These are phyloP conservation scores for Fusarium marasasianum DNA, from an alignment of 2,329 filamentous ascomycete genomes.

Conservation along the genomic window DNA sequence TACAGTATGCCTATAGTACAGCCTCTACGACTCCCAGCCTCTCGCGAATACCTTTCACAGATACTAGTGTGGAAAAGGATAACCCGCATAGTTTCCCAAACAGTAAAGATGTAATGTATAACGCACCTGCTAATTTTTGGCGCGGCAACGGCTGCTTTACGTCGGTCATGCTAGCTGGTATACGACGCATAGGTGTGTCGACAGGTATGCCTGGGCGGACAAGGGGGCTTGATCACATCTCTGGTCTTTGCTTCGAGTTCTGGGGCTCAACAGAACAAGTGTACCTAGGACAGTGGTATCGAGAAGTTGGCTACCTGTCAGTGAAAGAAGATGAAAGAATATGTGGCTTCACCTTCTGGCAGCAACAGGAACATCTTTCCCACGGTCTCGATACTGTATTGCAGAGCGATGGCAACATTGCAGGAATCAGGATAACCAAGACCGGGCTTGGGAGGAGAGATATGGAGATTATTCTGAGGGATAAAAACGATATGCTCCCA, in stretches of 20 bases:
- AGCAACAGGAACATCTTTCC: background rate
- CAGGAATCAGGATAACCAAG: background rate
- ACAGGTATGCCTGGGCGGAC: background rate
- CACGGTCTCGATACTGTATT: too few species aligned
- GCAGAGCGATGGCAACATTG: background rate
- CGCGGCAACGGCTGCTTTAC: background rate
- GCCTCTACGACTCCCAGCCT: too few species aligned
- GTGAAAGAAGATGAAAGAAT: background rate
- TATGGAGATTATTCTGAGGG: background rate
- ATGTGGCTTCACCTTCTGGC: background rate
- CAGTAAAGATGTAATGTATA: too few species aligned
- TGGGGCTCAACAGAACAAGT: background rate
- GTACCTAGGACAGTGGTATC: background rate
- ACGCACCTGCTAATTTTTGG: too few species aligned
- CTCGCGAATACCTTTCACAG: too few species aligned
- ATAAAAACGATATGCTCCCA: background rate
- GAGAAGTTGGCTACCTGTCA: background rate
- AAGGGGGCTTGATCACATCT: background rate
- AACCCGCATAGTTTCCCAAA: background rate
- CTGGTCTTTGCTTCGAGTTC: background rate
- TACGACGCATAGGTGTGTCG: background rate
- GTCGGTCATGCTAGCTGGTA: rapidly evolving
- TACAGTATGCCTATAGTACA: too few species aligned
- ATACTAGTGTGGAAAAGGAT: background rate
- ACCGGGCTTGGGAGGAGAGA: background rate